Percentiles rank a stretch among this genome's conserved stretches.
Evolutionary conservation across 2,329 filamentous ascomycete genomes (phyloP).

Genomic region (Fusarium circinatum): DNA sequence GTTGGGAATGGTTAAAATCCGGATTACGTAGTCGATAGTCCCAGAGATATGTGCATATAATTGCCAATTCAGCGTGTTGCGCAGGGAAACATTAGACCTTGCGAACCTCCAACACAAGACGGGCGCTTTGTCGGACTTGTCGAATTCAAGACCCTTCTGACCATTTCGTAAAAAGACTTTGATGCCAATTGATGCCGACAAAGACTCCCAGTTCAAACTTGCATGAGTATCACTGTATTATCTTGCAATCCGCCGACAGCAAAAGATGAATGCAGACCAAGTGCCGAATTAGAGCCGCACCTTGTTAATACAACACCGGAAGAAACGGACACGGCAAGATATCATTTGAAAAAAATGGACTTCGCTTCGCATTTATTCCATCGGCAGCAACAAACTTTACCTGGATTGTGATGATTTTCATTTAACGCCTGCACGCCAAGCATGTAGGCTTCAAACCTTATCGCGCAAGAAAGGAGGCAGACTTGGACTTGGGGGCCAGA

Average conservation of each 20-base stretch:
- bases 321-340: neutral
- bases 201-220: no score
- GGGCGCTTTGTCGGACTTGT: neutral
- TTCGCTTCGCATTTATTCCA: neutral
- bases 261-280: neutral
- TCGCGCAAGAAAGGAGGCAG: neutral
- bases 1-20: fast-evolving
- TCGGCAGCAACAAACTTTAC: neutral
- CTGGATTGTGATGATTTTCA: neutral
- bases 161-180: neutral
- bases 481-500: neutral
- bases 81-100: neutral
- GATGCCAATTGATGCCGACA: neutral
- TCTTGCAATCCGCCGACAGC: neutral
- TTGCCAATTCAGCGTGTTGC: neutral
- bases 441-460: neutral
- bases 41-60: neutral
- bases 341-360: neutral
- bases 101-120: neutral
- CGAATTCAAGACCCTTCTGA: neutral
- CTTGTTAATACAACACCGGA: neutral
- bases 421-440: neutral
- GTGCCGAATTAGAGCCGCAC: neutral
- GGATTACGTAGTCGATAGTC: neutral
- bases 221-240: no score